phyloP scores from a whole-genome alignment of 331 rosid species.

The Rosa hybrid region DNA sequence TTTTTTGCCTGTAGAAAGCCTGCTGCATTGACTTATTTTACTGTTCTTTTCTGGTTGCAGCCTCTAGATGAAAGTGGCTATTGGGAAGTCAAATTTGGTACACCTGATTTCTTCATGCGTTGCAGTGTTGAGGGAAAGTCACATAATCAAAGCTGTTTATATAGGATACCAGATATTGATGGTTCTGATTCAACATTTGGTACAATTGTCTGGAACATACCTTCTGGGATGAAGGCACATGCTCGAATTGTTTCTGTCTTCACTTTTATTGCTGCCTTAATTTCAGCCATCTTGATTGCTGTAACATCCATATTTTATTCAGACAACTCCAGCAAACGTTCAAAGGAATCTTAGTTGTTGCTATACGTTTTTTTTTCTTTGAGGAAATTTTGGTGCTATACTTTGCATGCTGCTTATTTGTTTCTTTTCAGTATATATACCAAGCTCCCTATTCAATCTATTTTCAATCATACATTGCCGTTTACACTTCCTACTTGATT shows the following conservation, averaged over 20 bases:
- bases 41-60: conserved; percentile 35
- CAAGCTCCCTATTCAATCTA: neutral
- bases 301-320: conserved; percentile 44
- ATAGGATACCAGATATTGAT: conserved; percentile 30
- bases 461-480: neutral
- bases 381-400: neutral
- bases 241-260: conserved; percentile 46
- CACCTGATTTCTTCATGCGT: conserved; percentile 59
- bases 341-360: conserved; percentile 39
- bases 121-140: conserved; percentile 43
- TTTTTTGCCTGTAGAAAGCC: neutral
- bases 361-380: neutral
- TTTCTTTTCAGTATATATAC: no score
- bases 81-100: conserved; percentile 52
- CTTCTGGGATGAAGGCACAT: conserved; percentile 65
- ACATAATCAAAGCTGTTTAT: conserved; percentile 42
- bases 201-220: conserved; percentile 61
- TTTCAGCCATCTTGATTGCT: conserved; percentile 58
- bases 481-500: neutral
- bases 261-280: conserved; percentile 61
- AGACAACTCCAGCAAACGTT: conserved; percentile 27
- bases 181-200: conserved; percentile 27
- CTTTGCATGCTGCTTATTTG: neutral
- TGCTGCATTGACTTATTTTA: neutral
- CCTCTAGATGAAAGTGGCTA: conserved; percentile 76